These are phyloP conservation scores for Volvox carteri DNA, from an alignment of 163 green algal species.

Conservation along the genomic window DNA sequence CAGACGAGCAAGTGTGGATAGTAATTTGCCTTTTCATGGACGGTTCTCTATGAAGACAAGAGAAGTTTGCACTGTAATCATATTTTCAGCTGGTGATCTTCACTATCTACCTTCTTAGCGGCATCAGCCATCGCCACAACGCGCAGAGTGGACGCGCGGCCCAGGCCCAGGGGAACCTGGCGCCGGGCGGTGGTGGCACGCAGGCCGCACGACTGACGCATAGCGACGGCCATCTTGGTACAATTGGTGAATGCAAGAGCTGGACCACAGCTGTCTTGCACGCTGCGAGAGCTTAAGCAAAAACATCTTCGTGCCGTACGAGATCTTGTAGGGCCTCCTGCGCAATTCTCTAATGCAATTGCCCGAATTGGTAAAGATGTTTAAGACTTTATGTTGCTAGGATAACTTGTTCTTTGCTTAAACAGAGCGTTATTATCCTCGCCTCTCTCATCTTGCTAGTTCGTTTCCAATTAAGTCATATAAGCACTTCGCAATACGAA, in stretches of 20 bases:
- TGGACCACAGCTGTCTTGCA: neutral
- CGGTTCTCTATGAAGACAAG: too few species aligned
- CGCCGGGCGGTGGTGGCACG: conserved; percentile 39
- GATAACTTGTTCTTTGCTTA: too few species aligned
- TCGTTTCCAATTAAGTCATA: too few species aligned
- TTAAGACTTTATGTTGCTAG: too few species aligned
- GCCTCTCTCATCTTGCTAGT: too few species aligned
- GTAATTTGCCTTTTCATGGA: too few species aligned
- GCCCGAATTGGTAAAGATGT: too few species aligned
- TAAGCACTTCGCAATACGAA: too few species aligned
- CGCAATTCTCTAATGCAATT: neutral
- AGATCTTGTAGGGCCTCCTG: neutral
- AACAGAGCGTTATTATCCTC: too few species aligned
- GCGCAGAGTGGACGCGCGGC: conserved; percentile 43
- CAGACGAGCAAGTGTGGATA: conserved; percentile 20
- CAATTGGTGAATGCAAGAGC: conserved; percentile 32
- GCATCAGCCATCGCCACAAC: conserved; percentile 39
- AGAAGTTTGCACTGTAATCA: too few species aligned
- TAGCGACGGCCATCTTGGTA: conserved; percentile 50
- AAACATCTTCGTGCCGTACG: conserved; percentile 32
- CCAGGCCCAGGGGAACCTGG: conserved; percentile 49
- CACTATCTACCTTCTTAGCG: conserved; percentile 33
- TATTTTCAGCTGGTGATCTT: neutral
- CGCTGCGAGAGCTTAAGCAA: neutral
- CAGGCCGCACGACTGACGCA: conserved; percentile 38